Conservation (phyloP, 192 early-diverging fungal species). For the Ambispora gerdemannii region DNA sequence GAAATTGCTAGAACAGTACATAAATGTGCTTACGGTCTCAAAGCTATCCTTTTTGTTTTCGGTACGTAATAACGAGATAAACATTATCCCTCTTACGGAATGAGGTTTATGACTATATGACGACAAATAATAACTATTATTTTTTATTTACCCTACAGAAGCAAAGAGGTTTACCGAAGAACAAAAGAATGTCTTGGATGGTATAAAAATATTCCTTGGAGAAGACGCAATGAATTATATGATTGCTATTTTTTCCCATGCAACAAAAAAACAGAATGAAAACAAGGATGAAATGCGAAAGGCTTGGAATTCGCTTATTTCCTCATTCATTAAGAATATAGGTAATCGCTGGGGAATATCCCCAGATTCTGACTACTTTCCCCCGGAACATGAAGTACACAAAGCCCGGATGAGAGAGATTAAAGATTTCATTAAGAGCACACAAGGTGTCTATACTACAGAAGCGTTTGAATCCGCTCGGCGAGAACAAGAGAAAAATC, state of each 20-base stretch:
- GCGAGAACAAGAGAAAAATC: slow-evolving; percentile 3
- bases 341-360: slow-evolving; percentile 16
- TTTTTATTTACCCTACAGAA: slow-evolving; percentile 7
- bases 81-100: neutral
- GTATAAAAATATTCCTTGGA: slow-evolving; percentile 16
- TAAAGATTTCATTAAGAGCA: neutral
- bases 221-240: slow-evolving; percentile 11
- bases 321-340: neutral
- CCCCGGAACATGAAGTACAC: neutral
- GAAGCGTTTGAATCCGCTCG: neutral
- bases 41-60: slow-evolving; percentile 25
- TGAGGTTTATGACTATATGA: neutral
- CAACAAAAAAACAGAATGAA: slow-evolving; percentile 3
- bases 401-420: slow-evolving; percentile 1
- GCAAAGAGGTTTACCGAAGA: slow-evolving; percentile 10
- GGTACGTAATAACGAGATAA: slow-evolving; percentile 6
- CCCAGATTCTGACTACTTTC: slow-evolving; percentile 13
- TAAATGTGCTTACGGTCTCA: slow-evolving; percentile 14
- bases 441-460: slow-evolving; percentile 6
- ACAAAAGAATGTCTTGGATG: slow-evolving; percentile 5
- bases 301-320: neutral
- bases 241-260: slow-evolving; percentile 24
- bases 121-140: neutral
- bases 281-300: neutral
- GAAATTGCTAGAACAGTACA: slow-evolving; percentile 10